Evolutionary conservation across 2,329 filamentous ascomycete genomes (phyloP).

Genomic region (Apiospora koreana): DNA sequence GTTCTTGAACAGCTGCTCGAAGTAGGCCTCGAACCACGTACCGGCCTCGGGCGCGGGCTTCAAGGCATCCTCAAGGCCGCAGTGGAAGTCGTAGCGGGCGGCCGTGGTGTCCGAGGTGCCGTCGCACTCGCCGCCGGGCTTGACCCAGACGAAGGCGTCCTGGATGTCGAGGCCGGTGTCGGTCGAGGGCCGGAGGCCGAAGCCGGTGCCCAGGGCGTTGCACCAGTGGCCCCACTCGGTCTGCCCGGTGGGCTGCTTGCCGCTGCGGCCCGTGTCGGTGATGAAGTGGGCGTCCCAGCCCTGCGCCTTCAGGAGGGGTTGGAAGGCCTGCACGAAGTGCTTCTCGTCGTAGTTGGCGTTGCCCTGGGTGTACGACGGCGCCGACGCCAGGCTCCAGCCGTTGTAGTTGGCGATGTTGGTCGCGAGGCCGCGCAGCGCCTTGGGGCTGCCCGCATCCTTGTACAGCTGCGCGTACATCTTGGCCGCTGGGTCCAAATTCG

Average conservation of each 20-base stretch:
- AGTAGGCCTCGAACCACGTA: slow-evolving; percentile 66
- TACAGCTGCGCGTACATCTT: slow-evolving; percentile 48
- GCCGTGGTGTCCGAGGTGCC: slow-evolving; percentile 43
- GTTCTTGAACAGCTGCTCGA: slow-evolving; percentile 56
- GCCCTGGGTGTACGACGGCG: slow-evolving; percentile 43
- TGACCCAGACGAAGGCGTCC: slow-evolving; percentile 65
- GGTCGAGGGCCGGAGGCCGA: slow-evolving; percentile 55
- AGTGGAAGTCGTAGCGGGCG: slow-evolving; percentile 52
- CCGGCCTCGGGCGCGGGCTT: slow-evolving; percentile 70
- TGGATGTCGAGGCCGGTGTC: slow-evolving; percentile 52
- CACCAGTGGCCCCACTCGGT: slow-evolving; percentile 61
- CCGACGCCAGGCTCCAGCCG: slow-evolving; percentile 40
- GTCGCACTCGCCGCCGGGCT: slow-evolving; percentile 56
- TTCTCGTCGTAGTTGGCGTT: slow-evolving; percentile 54
- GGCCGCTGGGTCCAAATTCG: slow-evolving; percentile 52
- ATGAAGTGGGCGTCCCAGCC: slow-evolving; percentile 44
- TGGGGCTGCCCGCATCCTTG: slow-evolving; percentile 50
- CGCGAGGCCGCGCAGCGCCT: slow-evolving; percentile 52
- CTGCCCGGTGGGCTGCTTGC: slow-evolving; percentile 56
- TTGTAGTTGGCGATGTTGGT: slow-evolving; percentile 65
- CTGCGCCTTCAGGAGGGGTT: slow-evolving; percentile 54
- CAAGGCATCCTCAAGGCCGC: slow-evolving; percentile 54
- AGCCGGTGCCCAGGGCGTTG: slow-evolving; percentile 58
- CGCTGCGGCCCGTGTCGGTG: slow-evolving; percentile 32
- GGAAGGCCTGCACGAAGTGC: slow-evolving; percentile 65